Base-by-base conservation (phyloP, 352 stramenopile species). In the Saprolegnia diclina region DNA sequence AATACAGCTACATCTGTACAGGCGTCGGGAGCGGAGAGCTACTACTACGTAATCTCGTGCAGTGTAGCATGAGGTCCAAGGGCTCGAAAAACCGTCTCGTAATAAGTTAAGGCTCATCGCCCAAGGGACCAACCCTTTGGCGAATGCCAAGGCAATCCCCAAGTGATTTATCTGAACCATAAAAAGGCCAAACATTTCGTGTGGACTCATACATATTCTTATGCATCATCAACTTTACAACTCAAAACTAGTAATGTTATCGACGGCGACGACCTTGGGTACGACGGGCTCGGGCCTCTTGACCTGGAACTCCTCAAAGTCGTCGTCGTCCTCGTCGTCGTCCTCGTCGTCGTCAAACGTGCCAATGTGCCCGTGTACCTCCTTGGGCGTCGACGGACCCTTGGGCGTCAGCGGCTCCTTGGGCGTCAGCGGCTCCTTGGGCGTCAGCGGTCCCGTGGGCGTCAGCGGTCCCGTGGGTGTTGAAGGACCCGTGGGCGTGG, bases 301-400 rank as follows among this genome's bases (percentile, higher is more conserved):
- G 40, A 29, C 35, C 13, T 56, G 37, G 5, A 52, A 53, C 53
- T 66, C 57, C 21, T 55, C 37, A 54, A 66, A 66, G 11, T 24
- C n/a, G 16, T 66, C 57, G 24, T 66, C 57, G 22, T 66, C 57
- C 24, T 66, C 57, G 10, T 66, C 57, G 11, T 66, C 57, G 40
- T 66, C 57, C 13, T 65, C 57, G 44, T 66, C 57, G 38, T 66
- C 57, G 9, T 66, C 57, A 48, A 40, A 40, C 19, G 52, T 40
- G 44, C 50, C 57, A 40, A 66, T 54, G 40, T 66, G 37, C 0
- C 57, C 57, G 21, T 35, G 42, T 26, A 54, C n/a, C 13, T 40
- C 40, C 35, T 50, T 64, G 56, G 16, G 16, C 24, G 32, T 64
- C n/a, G 35, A 29, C 9, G 19, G 35, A 18, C 16, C 42, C 11